Percentiles rank a stretch among this genome's conserved stretches.
Conservation (phyloP, 2,329 filamentous ascomycete genomes). For the Talaromyces sp. region DNA sequence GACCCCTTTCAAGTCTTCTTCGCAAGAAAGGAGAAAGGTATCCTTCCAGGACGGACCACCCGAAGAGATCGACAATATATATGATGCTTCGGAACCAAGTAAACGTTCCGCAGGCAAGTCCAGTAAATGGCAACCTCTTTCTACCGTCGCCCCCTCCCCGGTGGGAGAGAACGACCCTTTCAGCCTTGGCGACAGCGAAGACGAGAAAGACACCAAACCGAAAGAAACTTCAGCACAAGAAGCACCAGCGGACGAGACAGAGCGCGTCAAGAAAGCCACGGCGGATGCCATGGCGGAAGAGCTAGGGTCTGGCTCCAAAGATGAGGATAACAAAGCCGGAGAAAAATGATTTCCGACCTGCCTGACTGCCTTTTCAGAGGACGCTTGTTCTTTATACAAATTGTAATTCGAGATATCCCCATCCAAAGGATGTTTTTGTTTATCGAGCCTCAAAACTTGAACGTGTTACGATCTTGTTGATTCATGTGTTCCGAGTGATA, state of each 20-base stretch:
- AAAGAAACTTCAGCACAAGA: slow-evolving; percentile 30
- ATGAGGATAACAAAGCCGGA: slow-evolving; percentile 18
- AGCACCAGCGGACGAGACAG: slow-evolving; percentile 41
- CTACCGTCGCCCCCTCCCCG: slow-evolving; percentile 75
- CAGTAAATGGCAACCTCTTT: slow-evolving; percentile 97
- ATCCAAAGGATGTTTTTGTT: background rate
- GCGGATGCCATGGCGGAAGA: slow-evolving; percentile 41
- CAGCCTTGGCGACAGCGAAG: slow-evolving; percentile 90
- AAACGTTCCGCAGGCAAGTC: slow-evolving; percentile 58
- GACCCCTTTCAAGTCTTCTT: slow-evolving; percentile 70
- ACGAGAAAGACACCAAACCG: slow-evolving; percentile 74
- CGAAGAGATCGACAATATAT: slow-evolving; percentile 73
- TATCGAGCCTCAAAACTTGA: background rate
- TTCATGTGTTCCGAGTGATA: background rate
- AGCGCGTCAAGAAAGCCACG: slow-evolving; percentile 61
- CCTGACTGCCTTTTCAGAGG: background rate
- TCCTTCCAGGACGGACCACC: slow-evolving; percentile 59
- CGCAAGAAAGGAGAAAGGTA: slow-evolving; percentile 48
- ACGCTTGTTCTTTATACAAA: background rate
- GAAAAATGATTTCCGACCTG: slow-evolving; percentile 19
- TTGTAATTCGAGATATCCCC: slow-evolving; percentile 12
- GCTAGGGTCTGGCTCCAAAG: slow-evolving; percentile 24
- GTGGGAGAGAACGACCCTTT: slow-evolving; percentile 92
- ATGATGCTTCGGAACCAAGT: slow-evolving; percentile 56
- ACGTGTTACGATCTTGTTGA: background rate